Percentiles rank a stretch among this genome's conserved stretches.
These are phyloP conservation scores for Peronospora farinosa DNA, from an alignment of 352 stramenopile genomes.

Conservation along the genomic window DNA sequence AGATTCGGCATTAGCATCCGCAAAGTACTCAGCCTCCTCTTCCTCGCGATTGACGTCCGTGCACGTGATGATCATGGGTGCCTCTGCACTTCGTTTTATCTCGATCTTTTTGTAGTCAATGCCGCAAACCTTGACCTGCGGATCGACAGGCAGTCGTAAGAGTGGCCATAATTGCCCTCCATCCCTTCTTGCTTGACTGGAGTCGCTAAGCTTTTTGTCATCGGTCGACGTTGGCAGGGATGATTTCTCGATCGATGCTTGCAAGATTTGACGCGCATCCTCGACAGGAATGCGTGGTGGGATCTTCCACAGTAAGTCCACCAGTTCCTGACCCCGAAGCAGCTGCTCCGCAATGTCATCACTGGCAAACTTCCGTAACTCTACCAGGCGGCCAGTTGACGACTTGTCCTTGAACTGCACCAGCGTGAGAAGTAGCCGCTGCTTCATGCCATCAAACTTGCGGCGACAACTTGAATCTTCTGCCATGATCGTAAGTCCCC, in stretches of 20 bases:
- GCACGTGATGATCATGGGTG: constrained; percentile 75
- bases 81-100: constrained; percentile 77
- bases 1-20: constrained; percentile 21
- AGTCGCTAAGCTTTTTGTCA: constrained; percentile 5
- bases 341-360: constrained; percentile 72
- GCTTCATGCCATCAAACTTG: constrained; percentile 79
- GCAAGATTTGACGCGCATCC: constrained; percentile 46
- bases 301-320: constrained; percentile 79
- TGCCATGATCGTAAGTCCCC: constrained; percentile 75
- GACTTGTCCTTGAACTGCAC: constrained; percentile 60
- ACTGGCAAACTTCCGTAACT: constrained; percentile 24
- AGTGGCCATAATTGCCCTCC: constrained; percentile 19
- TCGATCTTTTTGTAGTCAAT: constrained; percentile 72
- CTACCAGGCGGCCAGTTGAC: constrained; percentile 30
- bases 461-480: constrained; percentile 67
- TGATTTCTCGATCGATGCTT: constrained; percentile 46
- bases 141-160: constrained; percentile 67
- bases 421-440: constrained; percentile 67
- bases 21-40: constrained; percentile 43
- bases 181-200: background rate
- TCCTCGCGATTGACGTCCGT: constrained; percentile 69
- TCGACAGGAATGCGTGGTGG: constrained; percentile 60
- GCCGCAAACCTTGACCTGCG: constrained; percentile 57
- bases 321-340: constrained; percentile 77
- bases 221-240: constrained; percentile 25